Conservation (phyloP, 345 rosid genomes). For the Stellera chamaejasme region DNA sequence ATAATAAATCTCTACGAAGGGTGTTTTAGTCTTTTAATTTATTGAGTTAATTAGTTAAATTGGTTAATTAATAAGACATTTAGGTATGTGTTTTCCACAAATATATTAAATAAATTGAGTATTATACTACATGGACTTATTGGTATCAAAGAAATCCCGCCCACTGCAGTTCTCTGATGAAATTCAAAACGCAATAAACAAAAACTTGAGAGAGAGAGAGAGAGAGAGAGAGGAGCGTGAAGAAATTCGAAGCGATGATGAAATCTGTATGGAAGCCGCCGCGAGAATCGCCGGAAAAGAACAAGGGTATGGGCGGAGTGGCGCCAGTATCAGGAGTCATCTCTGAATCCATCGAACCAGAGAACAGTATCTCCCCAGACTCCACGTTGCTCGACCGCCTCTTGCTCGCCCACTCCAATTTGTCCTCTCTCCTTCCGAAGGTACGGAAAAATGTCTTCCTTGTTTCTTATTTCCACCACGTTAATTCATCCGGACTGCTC, state of each 20-base stretch:
- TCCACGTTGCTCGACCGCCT: constrained; percentile 44
- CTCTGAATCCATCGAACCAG: constrained; percentile 18
- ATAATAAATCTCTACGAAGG: too few species aligned
- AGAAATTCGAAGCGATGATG: constrained; percentile 21
- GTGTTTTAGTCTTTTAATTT: too few species aligned
- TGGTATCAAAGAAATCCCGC: too few species aligned
- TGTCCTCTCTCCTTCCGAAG: constrained; percentile 49
- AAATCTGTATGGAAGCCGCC: constrained; percentile 31
- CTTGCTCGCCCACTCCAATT: constrained; percentile 59
- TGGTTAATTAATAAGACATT: too few species aligned
- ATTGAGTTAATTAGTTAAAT: too few species aligned
- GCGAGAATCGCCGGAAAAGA: constrained; percentile 23
- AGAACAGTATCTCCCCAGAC: constrained; percentile 15
- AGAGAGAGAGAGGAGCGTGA: constrained; percentile 15
- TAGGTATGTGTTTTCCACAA: too few species aligned
- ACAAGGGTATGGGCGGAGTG: background rate
- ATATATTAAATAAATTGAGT: too few species aligned
- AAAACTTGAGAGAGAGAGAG: too few species aligned
- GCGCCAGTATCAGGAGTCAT: background rate
- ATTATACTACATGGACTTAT: too few species aligned
- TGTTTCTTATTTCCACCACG: background rate
- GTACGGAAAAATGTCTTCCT: constrained; percentile 17
- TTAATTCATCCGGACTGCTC: background rate
- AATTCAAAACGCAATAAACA: too few species aligned
- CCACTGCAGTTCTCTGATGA: too few species aligned